A percentile compares a stretch with the other conserved stretches of the same genome.
Evolutionary conservation across 163 green algal species (phyloP).

Genomic region (Chloromonas sp.): DNA sequence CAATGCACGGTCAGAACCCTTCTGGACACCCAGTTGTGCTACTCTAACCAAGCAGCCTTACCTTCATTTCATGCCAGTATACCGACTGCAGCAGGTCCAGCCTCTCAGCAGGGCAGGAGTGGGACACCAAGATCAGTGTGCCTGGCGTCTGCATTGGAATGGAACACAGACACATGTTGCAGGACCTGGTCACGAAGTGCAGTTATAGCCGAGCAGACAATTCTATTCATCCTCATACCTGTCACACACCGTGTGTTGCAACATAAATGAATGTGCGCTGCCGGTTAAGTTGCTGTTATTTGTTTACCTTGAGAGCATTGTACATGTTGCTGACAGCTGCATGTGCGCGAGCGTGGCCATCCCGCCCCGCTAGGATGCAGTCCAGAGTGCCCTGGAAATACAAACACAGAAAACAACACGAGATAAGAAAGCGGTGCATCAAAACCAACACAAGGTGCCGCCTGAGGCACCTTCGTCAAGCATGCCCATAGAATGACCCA

Average conservation of each 20-base stretch:
- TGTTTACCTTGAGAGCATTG: neutral
- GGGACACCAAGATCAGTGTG: slow-evolving; percentile 6
- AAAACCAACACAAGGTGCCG: neutral
- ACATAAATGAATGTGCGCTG: neutral
- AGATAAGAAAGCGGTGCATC: too few species aligned
- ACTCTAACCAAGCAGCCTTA: neutral
- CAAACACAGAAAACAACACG: too few species aligned
- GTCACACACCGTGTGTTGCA: neutral
- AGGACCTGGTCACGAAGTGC: neutral
- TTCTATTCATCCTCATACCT: neutral
- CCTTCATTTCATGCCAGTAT: slow-evolving; percentile 14
- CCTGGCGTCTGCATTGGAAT: slow-evolving; percentile 3
- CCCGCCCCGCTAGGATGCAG: neutral
- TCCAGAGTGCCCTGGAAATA: slow-evolving; percentile 5
- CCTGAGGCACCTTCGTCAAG: neutral
- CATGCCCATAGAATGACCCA: neutral
- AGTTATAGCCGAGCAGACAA: neutral
- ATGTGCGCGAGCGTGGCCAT: neutral
- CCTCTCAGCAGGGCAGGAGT: slow-evolving; percentile 1
- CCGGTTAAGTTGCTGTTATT: neutral
- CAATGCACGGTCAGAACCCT: neutral
- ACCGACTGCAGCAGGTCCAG: slow-evolving; percentile 1
- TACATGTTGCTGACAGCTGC: neutral
- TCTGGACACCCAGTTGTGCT: neutral
- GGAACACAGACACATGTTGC: too few species aligned